phyloP scores from a whole-genome alignment of 2,329 filamentous ascomycete species.

The Trichoderma afroharzianum region DNA sequence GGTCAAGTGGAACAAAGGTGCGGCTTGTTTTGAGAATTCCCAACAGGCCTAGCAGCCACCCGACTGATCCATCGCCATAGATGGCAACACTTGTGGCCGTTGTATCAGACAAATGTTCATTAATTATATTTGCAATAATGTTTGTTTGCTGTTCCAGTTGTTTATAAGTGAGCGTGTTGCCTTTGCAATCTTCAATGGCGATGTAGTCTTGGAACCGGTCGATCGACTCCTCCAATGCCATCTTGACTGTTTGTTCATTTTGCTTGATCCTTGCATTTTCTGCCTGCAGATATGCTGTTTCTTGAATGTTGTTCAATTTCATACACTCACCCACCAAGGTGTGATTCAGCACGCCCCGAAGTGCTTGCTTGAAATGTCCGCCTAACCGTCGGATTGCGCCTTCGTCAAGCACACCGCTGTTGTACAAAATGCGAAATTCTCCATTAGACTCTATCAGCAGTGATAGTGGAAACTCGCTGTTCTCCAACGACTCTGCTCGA shows the following conservation, averaged over 20 bases:
- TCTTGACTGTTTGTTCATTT: background rate
- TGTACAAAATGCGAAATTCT: background rate
- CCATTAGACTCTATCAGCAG: background rate
- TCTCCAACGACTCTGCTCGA: background rate
- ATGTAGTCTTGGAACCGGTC: background rate
- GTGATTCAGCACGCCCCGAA: background rate
- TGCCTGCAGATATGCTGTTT: background rate
- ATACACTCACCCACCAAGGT: background rate
- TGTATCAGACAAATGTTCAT: background rate
- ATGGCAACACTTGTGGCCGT: background rate
- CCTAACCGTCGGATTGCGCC: background rate
- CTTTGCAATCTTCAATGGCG: background rate
- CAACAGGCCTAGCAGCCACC: constrained; percentile 9
- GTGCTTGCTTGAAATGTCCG: constrained; percentile 8
- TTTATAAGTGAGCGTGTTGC: background rate
- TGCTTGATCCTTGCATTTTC: background rate
- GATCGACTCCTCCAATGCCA: background rate
- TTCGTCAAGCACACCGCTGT: background rate
- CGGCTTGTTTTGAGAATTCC: constrained; percentile 8
- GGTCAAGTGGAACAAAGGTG: constrained; percentile 11
- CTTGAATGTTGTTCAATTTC: background rate
- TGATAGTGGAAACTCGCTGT: background rate
- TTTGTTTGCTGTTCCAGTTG: background rate
- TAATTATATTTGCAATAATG: background rate
- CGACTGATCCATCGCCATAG: constrained; percentile 8